A percentile compares a stretch with the other conserved stretches of the same genome.
phyloP scores from a whole-genome alignment of 306 rosid genomes.

The Rosa chinensis region DNA sequence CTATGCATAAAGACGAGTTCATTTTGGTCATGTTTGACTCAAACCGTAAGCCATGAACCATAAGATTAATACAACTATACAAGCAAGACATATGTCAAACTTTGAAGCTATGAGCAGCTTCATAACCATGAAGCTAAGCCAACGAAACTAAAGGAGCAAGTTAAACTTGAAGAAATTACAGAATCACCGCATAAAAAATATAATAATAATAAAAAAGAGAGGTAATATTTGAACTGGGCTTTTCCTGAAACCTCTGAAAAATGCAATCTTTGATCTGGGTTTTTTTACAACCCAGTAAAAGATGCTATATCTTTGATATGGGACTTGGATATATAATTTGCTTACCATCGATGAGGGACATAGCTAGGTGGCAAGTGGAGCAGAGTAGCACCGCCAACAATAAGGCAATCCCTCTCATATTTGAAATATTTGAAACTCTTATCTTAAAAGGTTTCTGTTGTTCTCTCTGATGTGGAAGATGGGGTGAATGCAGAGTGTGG shows the following conservation, averaged over 20 bases:
- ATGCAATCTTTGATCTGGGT: background rate
- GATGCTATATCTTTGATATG: background rate
- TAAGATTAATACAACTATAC: background rate
- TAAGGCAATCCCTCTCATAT: conserved; percentile 34
- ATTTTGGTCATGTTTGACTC: background rate
- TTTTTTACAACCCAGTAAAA: background rate
- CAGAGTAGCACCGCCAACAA: conserved; percentile 48
- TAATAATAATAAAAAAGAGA: too few species aligned
- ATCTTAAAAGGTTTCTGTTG: background rate
- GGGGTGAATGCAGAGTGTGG: background rate
- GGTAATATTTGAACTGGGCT: background rate
- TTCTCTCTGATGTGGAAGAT: background rate
- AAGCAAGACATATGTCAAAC: background rate
- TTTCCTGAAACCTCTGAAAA: background rate
- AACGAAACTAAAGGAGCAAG: background rate
- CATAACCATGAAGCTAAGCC: conserved; percentile 1
- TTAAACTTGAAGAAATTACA: background rate
- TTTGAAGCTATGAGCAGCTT: background rate
- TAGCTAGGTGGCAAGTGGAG: conserved; percentile 54
- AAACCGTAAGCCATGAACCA: background rate
- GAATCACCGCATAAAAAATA: background rate
- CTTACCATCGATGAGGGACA: conserved; percentile 68
- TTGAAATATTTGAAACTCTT: background rate
- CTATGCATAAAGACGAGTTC: background rate
- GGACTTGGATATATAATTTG: background rate